Evolutionary conservation across 257 asterid genomes (phyloP), one percentile per base, ranked within the genome.

Genomic region (Solanum tacnaense): DNA sequence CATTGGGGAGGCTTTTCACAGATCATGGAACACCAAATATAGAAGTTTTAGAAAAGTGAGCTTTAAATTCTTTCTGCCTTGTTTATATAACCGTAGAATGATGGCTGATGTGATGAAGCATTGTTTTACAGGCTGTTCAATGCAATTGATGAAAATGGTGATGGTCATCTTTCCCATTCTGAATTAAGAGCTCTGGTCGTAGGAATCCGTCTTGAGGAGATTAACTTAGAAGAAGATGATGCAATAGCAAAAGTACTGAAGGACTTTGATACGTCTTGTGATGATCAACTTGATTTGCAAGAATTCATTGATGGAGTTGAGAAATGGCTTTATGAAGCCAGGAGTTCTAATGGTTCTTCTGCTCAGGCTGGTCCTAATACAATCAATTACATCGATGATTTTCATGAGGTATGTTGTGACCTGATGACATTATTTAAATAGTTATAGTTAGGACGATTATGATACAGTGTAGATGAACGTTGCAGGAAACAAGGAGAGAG

Each of bases 401-500:
- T 87, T 85, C 99, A 96, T 78, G 86, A 65, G 98, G 99, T 96
- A 90, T 32, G 90, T 87, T 29, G 78, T 56, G 41, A 76, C 12
- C 84, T 88, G 62, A 27, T 73, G 20, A 84, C 36, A 31, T 87
- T 52, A n/a, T 71, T 76, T 85, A 35, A 7, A 67, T 58, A 46
- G 29, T 15, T 52, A 31, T 82, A 27, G 65, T 84, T 13, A 13
- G 36, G 35, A 41, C 35, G 71, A 79, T 29, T 86, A 83, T 83
- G 81, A 68, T 85, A 34, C 41, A 73, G 60, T 86, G 67, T 58
- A n/a, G 74, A 44, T 68, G 29, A 86, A 68, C 88, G 18, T 87
- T 85, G 85, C 95, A 96, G 98, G 90, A 92, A 93, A 97, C 99
- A 36, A 96, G 87, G 92, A 93, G 94, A 88, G 94, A 96, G 13